These are phyloP conservation scores for Cylindrotheca fusiformis DNA, from an alignment of 108 stramenopile species.

Conservation along the genomic window DNA sequence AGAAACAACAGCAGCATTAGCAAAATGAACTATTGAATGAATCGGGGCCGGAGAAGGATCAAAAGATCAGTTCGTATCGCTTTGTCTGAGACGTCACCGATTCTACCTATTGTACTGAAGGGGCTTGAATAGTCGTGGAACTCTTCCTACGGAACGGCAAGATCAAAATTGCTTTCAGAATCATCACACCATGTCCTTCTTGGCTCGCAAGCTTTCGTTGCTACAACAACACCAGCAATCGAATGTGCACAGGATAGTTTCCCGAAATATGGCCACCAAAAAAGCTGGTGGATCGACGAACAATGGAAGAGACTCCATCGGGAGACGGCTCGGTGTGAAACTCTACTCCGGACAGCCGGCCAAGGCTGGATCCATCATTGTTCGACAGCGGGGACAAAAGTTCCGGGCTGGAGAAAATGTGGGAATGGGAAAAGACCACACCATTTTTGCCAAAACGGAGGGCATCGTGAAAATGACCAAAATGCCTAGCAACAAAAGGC, in stretches of 20 bases:
- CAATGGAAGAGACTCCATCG: slow-evolving; percentile 94
- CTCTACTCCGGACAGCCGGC: slow-evolving; percentile 74
- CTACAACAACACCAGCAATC: slow-evolving; percentile 2
- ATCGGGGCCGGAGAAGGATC: no score
- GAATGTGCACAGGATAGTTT: neutral
- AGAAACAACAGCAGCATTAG: no score
- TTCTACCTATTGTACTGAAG: no score
- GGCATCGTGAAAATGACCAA: slow-evolving; percentile 83
- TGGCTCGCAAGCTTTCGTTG: neutral
- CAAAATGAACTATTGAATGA: no score
- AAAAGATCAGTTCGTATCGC: no score
- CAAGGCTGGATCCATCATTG: slow-evolving; percentile 91
- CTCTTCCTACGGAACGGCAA: no score
- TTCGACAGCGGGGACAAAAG: slow-evolving; percentile 94
- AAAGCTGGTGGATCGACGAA: slow-evolving; percentile 93
- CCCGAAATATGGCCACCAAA: slow-evolving; percentile 82
- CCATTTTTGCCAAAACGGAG: slow-evolving; percentile 79
- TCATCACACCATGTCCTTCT: no score
- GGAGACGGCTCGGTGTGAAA: slow-evolving; percentile 95
- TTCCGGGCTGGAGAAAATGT: slow-evolving; percentile 88
- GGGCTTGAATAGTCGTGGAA: no score
- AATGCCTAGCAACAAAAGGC: slow-evolving; percentile 56
- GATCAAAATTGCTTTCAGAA: no score
- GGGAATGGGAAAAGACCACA: slow-evolving; percentile 94
- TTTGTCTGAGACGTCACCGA: no score